These are phyloP conservation scores for Metschnikowia reukaufii DNA, from an alignment of 805 yeast genomes.

Conservation along the genomic window DNA sequence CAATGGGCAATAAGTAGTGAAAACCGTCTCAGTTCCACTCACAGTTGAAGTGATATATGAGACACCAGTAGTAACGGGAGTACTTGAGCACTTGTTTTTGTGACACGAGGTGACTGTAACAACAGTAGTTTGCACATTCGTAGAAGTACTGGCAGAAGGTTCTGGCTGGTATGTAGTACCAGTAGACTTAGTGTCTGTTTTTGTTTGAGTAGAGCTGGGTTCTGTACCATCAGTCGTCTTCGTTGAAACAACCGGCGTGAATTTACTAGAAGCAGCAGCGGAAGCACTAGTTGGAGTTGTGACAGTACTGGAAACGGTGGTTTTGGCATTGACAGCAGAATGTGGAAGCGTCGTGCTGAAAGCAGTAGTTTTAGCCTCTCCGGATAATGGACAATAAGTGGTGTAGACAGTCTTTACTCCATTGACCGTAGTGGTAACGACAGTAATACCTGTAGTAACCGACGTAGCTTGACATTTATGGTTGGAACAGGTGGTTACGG, in stretches of 20 bases:
- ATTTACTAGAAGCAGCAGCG: neutral
- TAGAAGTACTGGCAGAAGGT: neutral
- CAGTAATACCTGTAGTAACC: conserved; percentile 24
- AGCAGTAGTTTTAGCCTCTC: conserved; percentile 9
- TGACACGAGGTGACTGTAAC: conserved; percentile 43
- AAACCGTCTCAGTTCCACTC: conserved; percentile 13
- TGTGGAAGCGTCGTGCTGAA: neutral
- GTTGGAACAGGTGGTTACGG: conserved; percentile 32
- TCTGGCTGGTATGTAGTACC: neutral
- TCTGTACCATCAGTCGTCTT: too few relatives aligned
- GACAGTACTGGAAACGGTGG: neutral
- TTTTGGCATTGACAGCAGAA: neutral
- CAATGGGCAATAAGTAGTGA: conserved; percentile 19
- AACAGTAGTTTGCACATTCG: conserved; percentile 15
- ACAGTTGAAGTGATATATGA: conserved; percentile 14
- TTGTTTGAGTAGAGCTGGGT: too few relatives aligned
- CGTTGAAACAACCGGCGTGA: too few relatives aligned
- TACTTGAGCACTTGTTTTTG: conserved; percentile 28
- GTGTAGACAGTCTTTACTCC: conserved; percentile 37
- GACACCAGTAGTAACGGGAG: conserved; percentile 21
- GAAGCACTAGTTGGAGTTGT: neutral
- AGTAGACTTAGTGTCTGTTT: too few relatives aligned
- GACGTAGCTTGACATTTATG: conserved; percentile 27
- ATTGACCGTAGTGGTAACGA: conserved; percentile 32
- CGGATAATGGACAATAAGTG: conserved; percentile 24